These are phyloP conservation scores for Ambrosiella xylebori DNA, from an alignment of 2,329 filamentous ascomycete genomes.

Conservation along the genomic window DNA sequence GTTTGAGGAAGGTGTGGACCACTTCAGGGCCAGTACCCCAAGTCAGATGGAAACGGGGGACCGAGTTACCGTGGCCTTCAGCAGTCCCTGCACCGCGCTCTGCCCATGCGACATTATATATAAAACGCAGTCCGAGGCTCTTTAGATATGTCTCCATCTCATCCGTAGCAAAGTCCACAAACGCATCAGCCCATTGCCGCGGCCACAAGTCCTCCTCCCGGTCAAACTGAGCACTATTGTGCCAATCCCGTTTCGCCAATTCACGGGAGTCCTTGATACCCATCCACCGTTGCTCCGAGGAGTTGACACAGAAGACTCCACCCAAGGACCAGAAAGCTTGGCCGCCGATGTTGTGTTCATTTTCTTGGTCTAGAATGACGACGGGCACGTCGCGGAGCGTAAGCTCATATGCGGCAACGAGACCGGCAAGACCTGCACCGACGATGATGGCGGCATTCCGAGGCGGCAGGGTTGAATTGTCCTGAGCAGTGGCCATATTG, in stretches of 20 bases:
- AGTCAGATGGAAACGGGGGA: slow-evolving; percentile 44
- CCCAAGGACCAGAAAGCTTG: slow-evolving; percentile 49
- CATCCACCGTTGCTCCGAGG: slow-evolving; percentile 35
- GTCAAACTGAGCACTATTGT: slow-evolving; percentile 40
- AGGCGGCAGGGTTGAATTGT: background rate
- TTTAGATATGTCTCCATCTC: slow-evolving; percentile 42
- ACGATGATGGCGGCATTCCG: slow-evolving; percentile 33
- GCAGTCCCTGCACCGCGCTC: slow-evolving; percentile 39
- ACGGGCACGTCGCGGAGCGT: slow-evolving; percentile 30
- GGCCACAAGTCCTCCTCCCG: slow-evolving; percentile 40
- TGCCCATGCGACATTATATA: slow-evolving; percentile 41
- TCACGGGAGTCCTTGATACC: slow-evolving; percentile 41
- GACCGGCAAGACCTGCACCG: slow-evolving; percentile 39
- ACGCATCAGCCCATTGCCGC: slow-evolving; percentile 43
- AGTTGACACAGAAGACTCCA: slow-evolving; percentile 42
- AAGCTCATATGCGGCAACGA: slow-evolving; percentile 42
- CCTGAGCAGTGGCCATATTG: background rate
- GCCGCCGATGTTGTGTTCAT: slow-evolving; percentile 36
- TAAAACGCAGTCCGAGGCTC: slow-evolving; percentile 32
- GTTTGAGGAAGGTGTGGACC: slow-evolving; percentile 39
- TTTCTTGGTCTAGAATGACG: slow-evolving; percentile 41
- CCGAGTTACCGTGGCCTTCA: slow-evolving; percentile 43
- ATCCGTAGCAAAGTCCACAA: slow-evolving; percentile 43
- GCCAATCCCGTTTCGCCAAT: slow-evolving; percentile 42
- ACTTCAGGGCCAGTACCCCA: slow-evolving; percentile 46